These are phyloP conservation scores for Erodium trifolium DNA, from an alignment of 441 rosid species.

Conservation along the genomic window DNA sequence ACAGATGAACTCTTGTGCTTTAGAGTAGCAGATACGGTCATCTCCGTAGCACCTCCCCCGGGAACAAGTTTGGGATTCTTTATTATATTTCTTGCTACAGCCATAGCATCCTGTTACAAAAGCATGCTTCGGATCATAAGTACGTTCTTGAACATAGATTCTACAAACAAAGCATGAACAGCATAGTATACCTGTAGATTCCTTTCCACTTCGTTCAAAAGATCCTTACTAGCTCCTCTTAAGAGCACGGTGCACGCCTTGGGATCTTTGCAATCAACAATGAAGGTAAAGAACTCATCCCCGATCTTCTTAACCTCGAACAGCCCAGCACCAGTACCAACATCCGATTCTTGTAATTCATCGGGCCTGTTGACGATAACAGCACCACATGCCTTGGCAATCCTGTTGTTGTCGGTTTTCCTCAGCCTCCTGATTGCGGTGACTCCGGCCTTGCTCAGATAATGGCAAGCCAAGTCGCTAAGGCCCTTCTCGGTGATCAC, in stretches of 20 bases:
- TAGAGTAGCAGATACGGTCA: constrained; percentile 23
- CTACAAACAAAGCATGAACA: background rate
- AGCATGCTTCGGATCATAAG: background rate
- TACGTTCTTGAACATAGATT: background rate
- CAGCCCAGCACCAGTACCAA: constrained; percentile 25
- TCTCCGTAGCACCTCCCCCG: constrained; percentile 24
- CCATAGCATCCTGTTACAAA: constrained; percentile 22
- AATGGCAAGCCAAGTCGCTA: constrained; percentile 24
- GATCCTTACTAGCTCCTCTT: constrained; percentile 26
- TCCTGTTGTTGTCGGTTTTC: constrained; percentile 24
- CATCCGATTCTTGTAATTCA: constrained; percentile 26
- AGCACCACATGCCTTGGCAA: constrained; percentile 27
- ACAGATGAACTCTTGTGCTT: constrained; percentile 23
- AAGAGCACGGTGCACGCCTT: constrained; percentile 24
- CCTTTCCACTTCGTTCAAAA: constrained; percentile 13
- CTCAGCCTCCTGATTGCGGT: constrained; percentile 27
- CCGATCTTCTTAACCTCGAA: constrained; percentile 25
- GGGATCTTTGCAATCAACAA: constrained; percentile 24
- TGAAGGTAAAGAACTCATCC: constrained; percentile 26
- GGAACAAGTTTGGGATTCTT: constrained; percentile 25
- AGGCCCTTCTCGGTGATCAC: constrained; percentile 26
- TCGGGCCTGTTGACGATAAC: constrained; percentile 22
- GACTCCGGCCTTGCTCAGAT: constrained; percentile 24
- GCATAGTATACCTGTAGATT: constrained; percentile 17
- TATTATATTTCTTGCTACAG: constrained; percentile 25